Percentiles rank a stretch among this genome's conserved stretches.
These are phyloP conservation scores for Amoebophrya sp. DNA, from an alignment of 169 alveolate species.

Conservation along the genomic window DNA sequence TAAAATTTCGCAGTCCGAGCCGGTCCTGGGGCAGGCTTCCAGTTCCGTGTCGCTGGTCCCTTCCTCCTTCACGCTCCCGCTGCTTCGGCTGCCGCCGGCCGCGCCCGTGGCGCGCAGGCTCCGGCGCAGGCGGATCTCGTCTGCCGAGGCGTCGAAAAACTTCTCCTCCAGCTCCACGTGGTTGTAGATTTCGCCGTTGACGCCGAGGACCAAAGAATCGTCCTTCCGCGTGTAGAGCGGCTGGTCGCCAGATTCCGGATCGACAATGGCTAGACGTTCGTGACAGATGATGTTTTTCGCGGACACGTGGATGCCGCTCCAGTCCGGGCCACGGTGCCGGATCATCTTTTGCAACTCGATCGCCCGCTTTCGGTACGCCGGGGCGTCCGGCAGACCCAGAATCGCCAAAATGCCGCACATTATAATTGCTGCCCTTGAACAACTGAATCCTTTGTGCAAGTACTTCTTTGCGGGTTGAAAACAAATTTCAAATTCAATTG, in stretches of 20 bases:
- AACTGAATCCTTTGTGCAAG: too few species aligned
- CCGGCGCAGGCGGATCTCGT: background rate
- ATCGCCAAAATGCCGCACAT: too few species aligned
- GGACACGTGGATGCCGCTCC: constrained; percentile 52
- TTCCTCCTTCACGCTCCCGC: too few species aligned
- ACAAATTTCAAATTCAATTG: too few species aligned
- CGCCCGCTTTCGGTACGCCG: too few species aligned
- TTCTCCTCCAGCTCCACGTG: constrained; percentile 44
- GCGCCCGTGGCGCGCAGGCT: too few species aligned
- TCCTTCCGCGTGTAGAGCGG: constrained; percentile 52
- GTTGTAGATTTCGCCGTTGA: constrained; percentile 60
- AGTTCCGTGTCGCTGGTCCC: too few species aligned
- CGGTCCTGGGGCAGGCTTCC: constrained; percentile 28
- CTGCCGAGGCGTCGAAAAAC: background rate
- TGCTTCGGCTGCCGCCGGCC: too few species aligned
- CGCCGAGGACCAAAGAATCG: constrained; percentile 41
- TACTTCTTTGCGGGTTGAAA: too few species aligned
- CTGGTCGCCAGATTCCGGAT: constrained; percentile 55
- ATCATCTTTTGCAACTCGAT: constrained; percentile 35
- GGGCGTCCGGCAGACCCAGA: too few species aligned
- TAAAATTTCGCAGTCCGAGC: constrained; percentile 44
- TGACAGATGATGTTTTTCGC: constrained; percentile 54
- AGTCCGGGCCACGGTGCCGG: constrained; percentile 67
- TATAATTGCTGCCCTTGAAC: too few species aligned
- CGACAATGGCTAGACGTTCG: constrained; percentile 61